A percentile compares a stretch with the other conserved stretches of the same genome.
These are phyloP conservation scores for Tulasnella sp. DNA, from an alignment of 768 basidiomycete species.

Conservation along the genomic window DNA sequence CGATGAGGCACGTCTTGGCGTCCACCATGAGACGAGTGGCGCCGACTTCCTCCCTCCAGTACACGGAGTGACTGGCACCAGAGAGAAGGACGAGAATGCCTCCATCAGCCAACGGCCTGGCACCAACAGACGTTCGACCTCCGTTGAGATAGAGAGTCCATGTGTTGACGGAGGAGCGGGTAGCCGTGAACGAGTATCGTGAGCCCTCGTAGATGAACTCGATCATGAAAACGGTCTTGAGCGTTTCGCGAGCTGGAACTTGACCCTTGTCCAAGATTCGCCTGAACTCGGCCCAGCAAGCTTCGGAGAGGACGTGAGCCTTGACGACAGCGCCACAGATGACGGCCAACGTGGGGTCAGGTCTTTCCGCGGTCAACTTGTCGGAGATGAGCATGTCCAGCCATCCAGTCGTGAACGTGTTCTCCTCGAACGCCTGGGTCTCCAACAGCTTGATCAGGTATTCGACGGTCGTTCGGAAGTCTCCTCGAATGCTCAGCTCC, in stretches of 20 bases:
- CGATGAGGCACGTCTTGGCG: constrained; percentile 95
- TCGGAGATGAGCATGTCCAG: constrained; percentile 94
- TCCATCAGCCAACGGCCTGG: constrained; percentile 89
- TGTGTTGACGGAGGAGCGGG: constrained; percentile 78
- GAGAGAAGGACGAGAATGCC: constrained; percentile 88
- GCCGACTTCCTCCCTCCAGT: constrained; percentile 98
- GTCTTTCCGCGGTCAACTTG: constrained; percentile 95
- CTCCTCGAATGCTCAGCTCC: constrained; percentile 96
- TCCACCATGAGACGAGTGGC: constrained; percentile 90
- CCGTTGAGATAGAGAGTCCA: constrained; percentile 98
- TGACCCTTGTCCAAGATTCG: constrained; percentile 97
- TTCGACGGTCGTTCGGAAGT: constrained; percentile 97
- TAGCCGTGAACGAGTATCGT: constrained; percentile 93
- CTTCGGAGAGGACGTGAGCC: constrained; percentile 84
- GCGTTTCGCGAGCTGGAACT: constrained; percentile 87
- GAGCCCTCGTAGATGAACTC: constrained; percentile 97
- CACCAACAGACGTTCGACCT: constrained; percentile 86
- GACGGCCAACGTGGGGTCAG: constrained; percentile 87
- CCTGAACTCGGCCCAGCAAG: constrained; percentile 89
- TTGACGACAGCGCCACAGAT: constrained; percentile 96
- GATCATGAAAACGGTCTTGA: constrained; percentile 94
- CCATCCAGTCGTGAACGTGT: constrained; percentile 98
- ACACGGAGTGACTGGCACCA: constrained; percentile 93
- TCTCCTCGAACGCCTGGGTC: constrained; percentile 92
- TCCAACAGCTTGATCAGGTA: constrained; percentile 98